Percentiles rank a stretch among this genome's conserved stretches.
These are phyloP conservation scores for Curvularia lunata DNA, from an alignment of 2,329 filamentous ascomycete species.

Conservation along the genomic window DNA sequence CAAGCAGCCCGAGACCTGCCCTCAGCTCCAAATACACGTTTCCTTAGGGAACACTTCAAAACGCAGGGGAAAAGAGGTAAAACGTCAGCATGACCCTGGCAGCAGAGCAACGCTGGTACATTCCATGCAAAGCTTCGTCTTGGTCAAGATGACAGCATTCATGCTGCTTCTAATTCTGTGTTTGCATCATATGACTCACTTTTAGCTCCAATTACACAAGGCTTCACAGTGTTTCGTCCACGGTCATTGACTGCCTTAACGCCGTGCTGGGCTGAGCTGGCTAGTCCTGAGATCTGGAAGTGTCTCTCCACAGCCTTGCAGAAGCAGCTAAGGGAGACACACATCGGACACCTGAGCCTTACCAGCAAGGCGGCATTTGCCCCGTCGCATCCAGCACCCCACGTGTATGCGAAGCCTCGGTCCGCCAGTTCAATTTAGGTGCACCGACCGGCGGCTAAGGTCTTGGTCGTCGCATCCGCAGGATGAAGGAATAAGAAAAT, in stretches of 20 bases:
- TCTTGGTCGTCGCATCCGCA: not conserved
- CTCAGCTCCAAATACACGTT: slow-evolving; percentile 33
- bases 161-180: slow-evolving; percentile 25
- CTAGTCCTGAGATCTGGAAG: slow-evolving; percentile 7
- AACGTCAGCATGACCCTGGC: slow-evolving; percentile 19
- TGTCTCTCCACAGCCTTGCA: slow-evolving; percentile 2
- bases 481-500: not conserved
- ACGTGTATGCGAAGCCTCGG: not conserved
- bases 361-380: not conserved
- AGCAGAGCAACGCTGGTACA: slow-evolving; percentile 30
- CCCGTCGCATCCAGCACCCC: not conserved
- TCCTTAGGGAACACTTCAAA: slow-evolving; percentile 18
- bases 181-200: slow-evolving; percentile 26
- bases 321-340: not conserved
- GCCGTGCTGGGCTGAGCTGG: slow-evolving; percentile 18
- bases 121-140: slow-evolving; percentile 24
- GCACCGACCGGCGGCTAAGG: not conserved
- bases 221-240: slow-evolving; percentile 25
- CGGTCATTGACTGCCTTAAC: slow-evolving; percentile 26
- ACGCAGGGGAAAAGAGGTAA: slow-evolving; percentile 17
- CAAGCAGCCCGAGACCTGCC: slow-evolving; percentile 18
- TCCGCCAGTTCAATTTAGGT: not conserved
- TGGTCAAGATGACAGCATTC: slow-evolving; percentile 16
- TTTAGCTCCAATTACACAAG: slow-evolving; percentile 26
- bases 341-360: not conserved